Conservation (phyloP, 169 alveolate genomes). For the Perkinsus olseni region DNA sequence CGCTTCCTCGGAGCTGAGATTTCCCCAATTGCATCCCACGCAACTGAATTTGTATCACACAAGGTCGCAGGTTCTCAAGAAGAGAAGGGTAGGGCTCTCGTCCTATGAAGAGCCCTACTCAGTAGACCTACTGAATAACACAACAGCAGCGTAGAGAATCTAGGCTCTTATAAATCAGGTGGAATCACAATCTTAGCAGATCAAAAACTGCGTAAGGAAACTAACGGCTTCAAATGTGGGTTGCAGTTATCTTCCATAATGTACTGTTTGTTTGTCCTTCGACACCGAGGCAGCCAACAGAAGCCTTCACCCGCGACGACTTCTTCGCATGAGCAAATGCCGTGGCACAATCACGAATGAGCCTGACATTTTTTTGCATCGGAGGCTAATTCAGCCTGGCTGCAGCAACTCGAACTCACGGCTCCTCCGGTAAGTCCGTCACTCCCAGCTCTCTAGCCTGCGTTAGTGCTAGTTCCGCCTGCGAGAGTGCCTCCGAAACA, state of each 20-base stretch:
- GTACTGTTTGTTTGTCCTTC: not conserved
- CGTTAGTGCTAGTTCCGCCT: not conserved
- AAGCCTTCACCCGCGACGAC: not conserved
- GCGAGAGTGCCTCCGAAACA: not conserved
- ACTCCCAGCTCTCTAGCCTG: not conserved
- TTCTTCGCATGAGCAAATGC: not conserved
- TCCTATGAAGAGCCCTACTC: too few relatives aligned
- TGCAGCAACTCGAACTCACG: not conserved
- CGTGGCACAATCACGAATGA: not conserved
- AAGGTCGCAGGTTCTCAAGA: too few relatives aligned
- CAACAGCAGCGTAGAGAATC: not conserved
- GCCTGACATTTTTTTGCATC: not conserved
- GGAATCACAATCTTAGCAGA: not conserved
- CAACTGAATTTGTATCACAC: too few relatives aligned
- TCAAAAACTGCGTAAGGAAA: not conserved
- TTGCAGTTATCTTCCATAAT: not conserved
- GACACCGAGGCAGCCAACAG: not conserved
- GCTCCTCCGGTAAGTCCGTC: not conserved
- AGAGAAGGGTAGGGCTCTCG: too few relatives aligned
- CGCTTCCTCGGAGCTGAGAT: too few relatives aligned
- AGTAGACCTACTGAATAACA: too few relatives aligned
- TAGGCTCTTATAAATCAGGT: not conserved
- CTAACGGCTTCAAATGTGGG: not conserved
- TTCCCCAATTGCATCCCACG: too few relatives aligned
- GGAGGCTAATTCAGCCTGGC: not conserved